A percentile compares a stretch with the other conserved stretches of the same genome.
Conservation (phyloP, 2,329 filamentous ascomycete genomes). For the Metarhizium humberi region DNA sequence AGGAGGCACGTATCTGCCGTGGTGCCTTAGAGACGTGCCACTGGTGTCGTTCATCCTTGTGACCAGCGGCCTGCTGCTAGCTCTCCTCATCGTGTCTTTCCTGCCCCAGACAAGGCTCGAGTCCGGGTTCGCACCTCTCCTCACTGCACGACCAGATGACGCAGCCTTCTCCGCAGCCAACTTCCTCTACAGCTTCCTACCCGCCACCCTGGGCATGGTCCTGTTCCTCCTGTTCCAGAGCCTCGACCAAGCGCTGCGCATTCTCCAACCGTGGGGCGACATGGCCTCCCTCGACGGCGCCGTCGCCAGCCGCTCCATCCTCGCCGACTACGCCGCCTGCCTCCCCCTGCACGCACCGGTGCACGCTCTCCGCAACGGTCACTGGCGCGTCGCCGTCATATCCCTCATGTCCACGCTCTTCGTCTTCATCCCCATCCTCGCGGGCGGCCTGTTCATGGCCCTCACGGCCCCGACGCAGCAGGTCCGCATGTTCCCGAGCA, state of each 20-base stretch:
- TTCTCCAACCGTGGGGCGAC: constrained; percentile 61
- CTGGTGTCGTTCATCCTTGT: constrained; percentile 58
- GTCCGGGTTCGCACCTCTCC: constrained; percentile 60
- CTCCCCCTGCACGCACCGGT: constrained; percentile 51
- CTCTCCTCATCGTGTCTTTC: constrained; percentile 72
- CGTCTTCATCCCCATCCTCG: constrained; percentile 55
- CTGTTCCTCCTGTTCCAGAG: constrained; percentile 59
- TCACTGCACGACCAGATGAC: constrained; percentile 49
- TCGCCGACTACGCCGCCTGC: constrained; percentile 62
- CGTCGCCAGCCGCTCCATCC: constrained; percentile 51
- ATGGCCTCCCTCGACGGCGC: constrained; percentile 49
- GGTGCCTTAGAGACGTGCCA: constrained; percentile 60
- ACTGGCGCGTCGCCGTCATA: constrained; percentile 56
- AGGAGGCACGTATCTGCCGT: constrained; percentile 59
- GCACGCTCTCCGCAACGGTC: constrained; percentile 48
- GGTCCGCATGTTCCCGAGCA: constrained; percentile 61
- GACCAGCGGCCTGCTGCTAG: constrained; percentile 52
- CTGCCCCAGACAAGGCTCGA: constrained; percentile 56
- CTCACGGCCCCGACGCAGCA: constrained; percentile 44
- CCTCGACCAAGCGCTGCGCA: constrained; percentile 55
- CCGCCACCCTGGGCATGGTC: constrained; percentile 56
- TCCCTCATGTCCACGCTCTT: constrained; percentile 52
- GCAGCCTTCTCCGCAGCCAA: constrained; percentile 75
- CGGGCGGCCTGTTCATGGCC: constrained; percentile 65
- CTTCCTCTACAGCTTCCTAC: constrained; percentile 76